Base-by-base conservation (phyloP, 441 rosid species). In the Jatropha multifida region DNA sequence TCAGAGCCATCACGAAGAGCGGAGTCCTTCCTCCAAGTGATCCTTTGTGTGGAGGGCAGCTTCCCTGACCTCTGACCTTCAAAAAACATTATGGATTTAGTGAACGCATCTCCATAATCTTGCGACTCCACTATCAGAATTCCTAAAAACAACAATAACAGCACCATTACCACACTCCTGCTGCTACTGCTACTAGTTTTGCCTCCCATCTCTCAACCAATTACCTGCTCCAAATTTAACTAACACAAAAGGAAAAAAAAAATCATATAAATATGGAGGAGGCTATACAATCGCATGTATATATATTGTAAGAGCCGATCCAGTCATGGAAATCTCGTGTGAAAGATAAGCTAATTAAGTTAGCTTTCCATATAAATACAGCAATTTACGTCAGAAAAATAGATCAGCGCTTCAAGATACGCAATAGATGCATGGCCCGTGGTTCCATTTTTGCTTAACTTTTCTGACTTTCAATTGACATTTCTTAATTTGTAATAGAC, bases 11-110 rank as follows among this genome's bases (percentile, higher is more conserved):
- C 98, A 27, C 76, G 74, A n/a, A 94, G 83, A 60, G 89, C 96
- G 18, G 96, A 92, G 59, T 84, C 86, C 17, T 83, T 81, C 0
- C 97, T 84, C 96, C 98, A 94, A 1, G 72, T 41, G 38, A 88
- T 3, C 14, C 93, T 87, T 64, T 92, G 98, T 64, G 88, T 84
- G 38, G 78, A 72, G 5, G 97, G 97, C 69, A 94, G 71, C 79
- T 58, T 85, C 2, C 97, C 98, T 37, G 97, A 92, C 48, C 97
- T 86, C 69, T 92, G 97, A 74, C 96, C 97, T 75, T 92, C 94
- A 75, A 92, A 92, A 87, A 92, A 92, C 58, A 90, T 83, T 67
- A 92, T 88, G 7, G 90, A 81, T 84, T 92, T 92, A 17, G 94
- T 79, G 74, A 92, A 82, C 40, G 97, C 96, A 77, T 89, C 95